These are phyloP conservation scores for Pseudogymnoascus sp. DNA, from an alignment of 2,329 filamentous ascomycete species.

Conservation along the genomic window DNA sequence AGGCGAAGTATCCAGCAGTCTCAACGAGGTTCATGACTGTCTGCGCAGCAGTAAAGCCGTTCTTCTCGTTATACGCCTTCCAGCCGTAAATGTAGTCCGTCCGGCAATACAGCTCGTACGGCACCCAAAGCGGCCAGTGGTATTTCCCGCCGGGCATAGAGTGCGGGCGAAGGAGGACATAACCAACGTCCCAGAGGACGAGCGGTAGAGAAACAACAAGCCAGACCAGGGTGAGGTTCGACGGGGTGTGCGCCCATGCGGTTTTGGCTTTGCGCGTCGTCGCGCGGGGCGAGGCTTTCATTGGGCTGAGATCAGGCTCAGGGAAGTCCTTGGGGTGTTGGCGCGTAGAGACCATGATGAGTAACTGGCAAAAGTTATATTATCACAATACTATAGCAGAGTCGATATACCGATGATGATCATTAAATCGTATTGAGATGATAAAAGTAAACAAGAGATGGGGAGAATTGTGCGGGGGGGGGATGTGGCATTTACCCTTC, in stretches of 20 bases:
- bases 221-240: conserved; percentile 52
- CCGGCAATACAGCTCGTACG: conserved; percentile 58
- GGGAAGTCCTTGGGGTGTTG: conserved; percentile 45
- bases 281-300: conserved; percentile 17
- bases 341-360: conserved; percentile 48
- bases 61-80: conserved; percentile 50
- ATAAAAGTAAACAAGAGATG: background rate
- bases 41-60: conserved; percentile 61
- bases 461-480: background rate
- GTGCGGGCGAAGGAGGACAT: conserved; percentile 58
- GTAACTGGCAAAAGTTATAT: background rate
- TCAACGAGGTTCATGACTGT: conserved; percentile 53
- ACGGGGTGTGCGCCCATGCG: conserved; percentile 52
- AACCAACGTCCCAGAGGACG: conserved; percentile 59
- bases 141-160: conserved; percentile 57
- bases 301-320: conserved; percentile 23
- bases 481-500: background rate
- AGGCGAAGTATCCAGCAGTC: conserved; percentile 49
- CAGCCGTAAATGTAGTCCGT: conserved; percentile 62
- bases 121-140: conserved; percentile 55
- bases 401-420: background rate
- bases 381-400: background rate
- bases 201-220: conserved; percentile 55
- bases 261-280: conserved; percentile 17
- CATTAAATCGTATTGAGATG: background rate